These are phyloP conservation scores for Ophioceras dolichostomum DNA, from an alignment of 2,329 filamentous ascomycete genomes.

Conservation along the genomic window DNA sequence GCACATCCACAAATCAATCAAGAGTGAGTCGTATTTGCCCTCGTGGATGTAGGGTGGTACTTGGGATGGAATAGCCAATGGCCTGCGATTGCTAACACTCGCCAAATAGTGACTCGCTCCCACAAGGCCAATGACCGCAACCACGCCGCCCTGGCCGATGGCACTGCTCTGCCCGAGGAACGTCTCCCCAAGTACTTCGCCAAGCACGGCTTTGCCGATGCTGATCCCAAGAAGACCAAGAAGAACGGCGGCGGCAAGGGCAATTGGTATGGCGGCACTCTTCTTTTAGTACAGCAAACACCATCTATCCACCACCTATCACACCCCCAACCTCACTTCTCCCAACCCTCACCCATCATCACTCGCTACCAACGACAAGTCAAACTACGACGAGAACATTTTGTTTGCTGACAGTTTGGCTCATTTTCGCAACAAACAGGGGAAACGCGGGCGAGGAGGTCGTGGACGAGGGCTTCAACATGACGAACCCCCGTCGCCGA, in stretches of 20 bases:
- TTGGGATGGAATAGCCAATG: no score
- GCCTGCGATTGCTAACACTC: no score
- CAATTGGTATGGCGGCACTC: slow-evolving; percentile 90
- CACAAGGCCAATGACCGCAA: slow-evolving; percentile 94
- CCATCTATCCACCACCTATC: no score
- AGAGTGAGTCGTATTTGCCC: slow-evolving; percentile 3
- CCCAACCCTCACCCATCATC: no score
- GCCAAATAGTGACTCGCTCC: slow-evolving; percentile 75
- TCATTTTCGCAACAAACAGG: slow-evolving; percentile 44
- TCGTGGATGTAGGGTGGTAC: not conserved
- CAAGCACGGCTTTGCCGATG: slow-evolving; percentile 70
- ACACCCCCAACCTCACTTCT: no score
- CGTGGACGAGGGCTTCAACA: slow-evolving; percentile 71
- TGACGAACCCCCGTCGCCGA: slow-evolving; percentile 76
- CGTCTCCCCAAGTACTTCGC: slow-evolving; percentile 85
- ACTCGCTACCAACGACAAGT: not conserved
- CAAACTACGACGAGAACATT: no score
- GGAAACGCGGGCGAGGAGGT: slow-evolving; percentile 74
- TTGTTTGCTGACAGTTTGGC: slow-evolving; percentile 10
- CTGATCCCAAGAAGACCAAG: slow-evolving; percentile 88
- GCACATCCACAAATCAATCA: slow-evolving; percentile 4
- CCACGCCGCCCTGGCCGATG: slow-evolving; percentile 68
- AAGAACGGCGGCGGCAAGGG: slow-evolving; percentile 89
- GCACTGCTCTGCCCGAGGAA: slow-evolving; percentile 55
- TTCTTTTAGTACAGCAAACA: no score